Conservation (phyloP, 768 basidiomycete genomes). For the Rhodotorula graminis region DNA sequence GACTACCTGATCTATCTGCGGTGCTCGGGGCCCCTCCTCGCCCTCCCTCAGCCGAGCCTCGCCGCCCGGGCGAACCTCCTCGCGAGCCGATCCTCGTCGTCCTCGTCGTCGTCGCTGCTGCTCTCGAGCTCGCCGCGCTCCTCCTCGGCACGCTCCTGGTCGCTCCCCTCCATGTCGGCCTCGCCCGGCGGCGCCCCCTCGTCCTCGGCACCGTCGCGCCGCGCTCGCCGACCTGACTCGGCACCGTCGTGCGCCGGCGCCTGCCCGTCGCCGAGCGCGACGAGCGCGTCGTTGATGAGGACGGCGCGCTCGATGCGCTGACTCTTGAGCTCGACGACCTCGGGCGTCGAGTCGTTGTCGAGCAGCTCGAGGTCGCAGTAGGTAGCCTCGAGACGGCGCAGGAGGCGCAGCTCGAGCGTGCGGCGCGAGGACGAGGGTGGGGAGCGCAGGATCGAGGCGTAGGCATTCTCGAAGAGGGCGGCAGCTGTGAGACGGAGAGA, state of each 20-base stretch:
- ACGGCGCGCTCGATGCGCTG: conserved; percentile 38
- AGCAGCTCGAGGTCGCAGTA: conserved; percentile 36
- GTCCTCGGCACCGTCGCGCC: no score
- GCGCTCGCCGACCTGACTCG: no score
- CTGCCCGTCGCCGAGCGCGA: conserved; percentile 63
- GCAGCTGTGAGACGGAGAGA: conserved; percentile 35
- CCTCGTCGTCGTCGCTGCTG: neutral
- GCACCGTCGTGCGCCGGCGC: no score
- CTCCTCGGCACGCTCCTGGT: conserved; percentile 9
- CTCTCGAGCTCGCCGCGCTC: conserved; percentile 19
- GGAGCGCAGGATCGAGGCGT: conserved; percentile 28
- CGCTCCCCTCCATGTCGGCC: conserved; percentile 9
- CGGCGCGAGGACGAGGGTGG: neutral
- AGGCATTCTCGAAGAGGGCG: conserved; percentile 38
- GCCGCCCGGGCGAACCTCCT: conserved; percentile 4
- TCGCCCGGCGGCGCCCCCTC: conserved; percentile 1
- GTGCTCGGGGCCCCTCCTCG: no score
- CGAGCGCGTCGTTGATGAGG: conserved; percentile 33
- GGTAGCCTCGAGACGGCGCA: conserved; percentile 35
- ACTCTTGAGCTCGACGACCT: conserved; percentile 20
- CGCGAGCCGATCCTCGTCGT: conserved; percentile 6
- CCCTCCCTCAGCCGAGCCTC: neutral
- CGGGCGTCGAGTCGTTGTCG: conserved; percentile 34
- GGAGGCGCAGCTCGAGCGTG: conserved; percentile 26
- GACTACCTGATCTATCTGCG: neutral